phyloP scores from a whole-genome alignment of 2,329 filamentous ascomycete genomes.

The Fusarium heterosporum region DNA sequence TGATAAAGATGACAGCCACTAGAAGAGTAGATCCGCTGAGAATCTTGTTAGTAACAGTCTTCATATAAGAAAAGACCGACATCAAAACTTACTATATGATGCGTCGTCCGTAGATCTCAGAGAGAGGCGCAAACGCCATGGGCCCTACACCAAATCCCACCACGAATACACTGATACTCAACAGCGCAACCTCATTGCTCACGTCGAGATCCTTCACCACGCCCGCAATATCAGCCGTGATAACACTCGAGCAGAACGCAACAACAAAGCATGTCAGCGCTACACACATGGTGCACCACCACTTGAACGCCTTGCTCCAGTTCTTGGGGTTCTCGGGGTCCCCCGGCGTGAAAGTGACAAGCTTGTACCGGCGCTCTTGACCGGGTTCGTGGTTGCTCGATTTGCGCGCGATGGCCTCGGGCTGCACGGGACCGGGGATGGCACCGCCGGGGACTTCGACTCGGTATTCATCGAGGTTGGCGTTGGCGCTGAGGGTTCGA shows the following conservation, averaged over 20 bases:
- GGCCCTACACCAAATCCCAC: constrained; percentile 85
- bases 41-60: background rate
- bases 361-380: constrained; percentile 56
- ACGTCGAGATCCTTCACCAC: constrained; percentile 73
- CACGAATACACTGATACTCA: constrained; percentile 82
- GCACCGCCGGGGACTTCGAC: constrained; percentile 70
- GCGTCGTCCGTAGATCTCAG: constrained; percentile 78
- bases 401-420: constrained; percentile 42
- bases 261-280: constrained; percentile 81
- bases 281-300: constrained; percentile 88
- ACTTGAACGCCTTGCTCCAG: constrained; percentile 82
- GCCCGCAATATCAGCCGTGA: constrained; percentile 79
- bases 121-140: constrained; percentile 82
- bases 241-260: constrained; percentile 76
- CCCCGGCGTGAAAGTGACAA: constrained; percentile 73
- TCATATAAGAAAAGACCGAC: background rate
- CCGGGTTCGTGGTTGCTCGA: constrained; percentile 27
- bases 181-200: constrained; percentile 76
- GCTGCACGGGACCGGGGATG: constrained; percentile 61
- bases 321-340: constrained; percentile 88
- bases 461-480: constrained; percentile 75
- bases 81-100: constrained; percentile 69
- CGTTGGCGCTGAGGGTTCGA: constrained; percentile 69
- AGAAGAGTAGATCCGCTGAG: constrained; percentile 69
- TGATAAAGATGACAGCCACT: constrained; percentile 80